phyloP scores from a whole-genome alignment of 306 rosid species.

The Prunus fruticosa region DNA sequence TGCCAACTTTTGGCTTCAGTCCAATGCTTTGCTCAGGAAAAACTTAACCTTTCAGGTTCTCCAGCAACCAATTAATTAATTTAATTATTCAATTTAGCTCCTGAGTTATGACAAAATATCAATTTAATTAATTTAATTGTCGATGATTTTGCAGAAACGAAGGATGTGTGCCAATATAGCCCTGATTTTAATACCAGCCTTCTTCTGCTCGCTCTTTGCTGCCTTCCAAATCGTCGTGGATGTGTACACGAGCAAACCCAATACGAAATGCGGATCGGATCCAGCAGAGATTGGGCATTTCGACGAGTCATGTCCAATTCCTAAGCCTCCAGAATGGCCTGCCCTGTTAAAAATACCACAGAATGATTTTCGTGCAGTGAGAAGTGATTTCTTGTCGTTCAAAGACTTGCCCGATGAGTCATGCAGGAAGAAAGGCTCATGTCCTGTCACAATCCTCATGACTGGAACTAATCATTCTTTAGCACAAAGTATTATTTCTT shows the following conservation, averaged over 20 bases:
- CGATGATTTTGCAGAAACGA: conserved; percentile 52
- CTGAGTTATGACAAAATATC: too few species aligned
- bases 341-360: conserved; percentile 72
- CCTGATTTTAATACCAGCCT: background rate
- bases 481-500: conserved; percentile 52
- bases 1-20: conserved; percentile 81
- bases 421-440: conserved; percentile 62
- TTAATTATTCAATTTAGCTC: too few species aligned
- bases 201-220: conserved; percentile 31
- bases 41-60: conserved; percentile 76
- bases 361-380: conserved; percentile 51
- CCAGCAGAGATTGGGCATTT: background rate
- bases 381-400: conserved; percentile 34
- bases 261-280: conserved; percentile 23
- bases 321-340: conserved; percentile 67
- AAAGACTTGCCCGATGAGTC: conserved; percentile 58
- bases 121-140: background rate
- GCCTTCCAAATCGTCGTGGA: conserved; percentile 39
- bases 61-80: too few species aligned
- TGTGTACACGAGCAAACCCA: background rate
- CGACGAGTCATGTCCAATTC: conserved; percentile 36
- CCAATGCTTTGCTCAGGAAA: conserved; percentile 83
- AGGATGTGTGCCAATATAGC: conserved; percentile 39
- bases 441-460: conserved; percentile 65
- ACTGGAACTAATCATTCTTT: conserved; percentile 74